phyloP scores from a whole-genome alignment of 768 basidiomycete genomes.

The Mycena metata region DNA sequence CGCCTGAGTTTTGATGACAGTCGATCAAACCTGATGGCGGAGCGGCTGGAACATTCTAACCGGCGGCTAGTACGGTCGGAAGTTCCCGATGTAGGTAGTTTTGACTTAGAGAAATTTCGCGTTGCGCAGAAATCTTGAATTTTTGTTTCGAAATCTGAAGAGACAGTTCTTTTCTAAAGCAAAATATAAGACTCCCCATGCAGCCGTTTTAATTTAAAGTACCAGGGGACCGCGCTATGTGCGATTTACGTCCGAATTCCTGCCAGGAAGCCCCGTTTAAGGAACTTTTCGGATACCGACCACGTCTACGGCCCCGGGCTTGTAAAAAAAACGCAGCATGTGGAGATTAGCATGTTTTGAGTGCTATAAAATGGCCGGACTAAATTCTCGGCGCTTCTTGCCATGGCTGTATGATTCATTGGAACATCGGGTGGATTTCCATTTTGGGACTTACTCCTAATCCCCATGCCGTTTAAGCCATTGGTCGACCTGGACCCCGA shows the following conservation, averaged over 20 bases:
- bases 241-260: not conserved
- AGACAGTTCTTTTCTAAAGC: constrained; percentile 1
- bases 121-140: not conserved
- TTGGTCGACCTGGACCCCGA: constrained; percentile 13
- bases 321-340: too few species aligned
- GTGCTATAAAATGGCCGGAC: too few species aligned
- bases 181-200: not conserved
- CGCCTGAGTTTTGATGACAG: not conserved
- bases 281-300: too few species aligned
- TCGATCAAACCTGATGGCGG: not conserved
- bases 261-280: too few species aligned
- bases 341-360: too few species aligned
- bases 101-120: constrained; percentile 17
- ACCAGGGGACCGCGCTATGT: not conserved
- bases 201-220: not conserved
- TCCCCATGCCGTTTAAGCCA: constrained; percentile 22
- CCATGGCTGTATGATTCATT: too few species aligned
- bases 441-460: constrained; percentile 2
- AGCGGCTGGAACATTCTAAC: constrained; percentile 7
- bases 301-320: too few species aligned
- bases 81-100: not conserved
- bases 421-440: not conserved
- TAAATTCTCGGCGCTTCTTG: too few species aligned
- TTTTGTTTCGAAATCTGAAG: not conserved
- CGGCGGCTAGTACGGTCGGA: constrained; percentile 13